Evolutionary conservation across 495 filamentous ascomycete species (phyloP), one percentile per base, ranked within the genome.

Genomic region (Xylaria scruposa): DNA sequence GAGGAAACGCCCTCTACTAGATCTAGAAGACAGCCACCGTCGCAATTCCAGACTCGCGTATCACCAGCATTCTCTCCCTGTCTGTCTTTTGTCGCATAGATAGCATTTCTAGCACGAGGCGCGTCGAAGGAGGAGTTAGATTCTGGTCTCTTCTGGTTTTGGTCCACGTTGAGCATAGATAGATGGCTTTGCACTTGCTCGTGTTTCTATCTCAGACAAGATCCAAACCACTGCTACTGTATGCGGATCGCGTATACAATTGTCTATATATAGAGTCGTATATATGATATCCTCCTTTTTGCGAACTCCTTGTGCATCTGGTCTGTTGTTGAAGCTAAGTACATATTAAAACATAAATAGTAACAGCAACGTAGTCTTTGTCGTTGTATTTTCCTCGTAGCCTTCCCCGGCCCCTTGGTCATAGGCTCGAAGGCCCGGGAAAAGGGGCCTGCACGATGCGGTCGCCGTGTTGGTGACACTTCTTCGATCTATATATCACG

Each of bases 51-150:
- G 17, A 9, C 33, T 56, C 49, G 10, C 47, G 19, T 49, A 56
- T n/a, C 38, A 67, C 47, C 4, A 56, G 21, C 46, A 24, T 17
- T 38, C 42, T 46, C 21, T 19, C 17, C 13, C 19, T 51, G 46
- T 49, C 64, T 36, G 13, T 51, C 64, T n/a, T 67, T 51, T 47
- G 49, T 21, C 29, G 65, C 49, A 56, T 67, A 67, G 65, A 66
- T 51, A 24, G 44, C 31, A 42, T 54, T 56, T 67, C 65, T 24
- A 40, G 33, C 36, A 42, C 31, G 24, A 59, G 51, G 33, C n/a
- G 29, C 42, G 21, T 51, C 26, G 2, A 17, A 26, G 31, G 53
- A 61, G 40, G 53, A 51, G 46, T 21, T 49, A 49, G 21, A 56
- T 17, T 38, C 38, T 21, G 8, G 9, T 56, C 33, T 44, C 33